Percentiles rank a stretch among this genome's conserved stretches.
These are phyloP conservation scores for Mucor irregularis DNA, from an alignment of 371 early-diverging fungal genomes.

Conservation along the genomic window DNA sequence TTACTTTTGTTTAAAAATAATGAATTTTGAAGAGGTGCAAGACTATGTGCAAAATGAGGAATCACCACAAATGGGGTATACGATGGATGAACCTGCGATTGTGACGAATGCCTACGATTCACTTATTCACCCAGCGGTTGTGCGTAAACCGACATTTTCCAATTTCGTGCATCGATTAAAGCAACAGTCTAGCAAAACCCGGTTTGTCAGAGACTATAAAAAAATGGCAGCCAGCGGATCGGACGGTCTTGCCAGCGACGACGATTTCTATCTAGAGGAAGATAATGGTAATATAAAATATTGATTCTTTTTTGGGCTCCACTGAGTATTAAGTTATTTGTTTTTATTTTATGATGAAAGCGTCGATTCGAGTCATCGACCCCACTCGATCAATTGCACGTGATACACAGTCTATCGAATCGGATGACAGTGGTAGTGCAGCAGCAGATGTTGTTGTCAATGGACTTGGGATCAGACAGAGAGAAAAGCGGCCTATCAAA, in stretches of 20 bases:
- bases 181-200: constrained; percentile 25
- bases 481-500: constrained; percentile 3
- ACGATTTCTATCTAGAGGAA: not conserved
- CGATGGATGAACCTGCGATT: not conserved
- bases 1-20: not conserved
- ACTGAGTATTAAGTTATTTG: not conserved
- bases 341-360: not conserved
- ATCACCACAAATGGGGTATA: not conserved
- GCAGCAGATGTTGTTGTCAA: not conserved
- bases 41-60: not conserved
- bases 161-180: constrained; percentile 15
- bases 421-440: not conserved
- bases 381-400: not conserved
- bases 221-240: constrained; percentile 5
- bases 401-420: not conserved
- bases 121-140: not conserved
- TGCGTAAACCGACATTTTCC: constrained; percentile 18
- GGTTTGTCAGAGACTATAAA: constrained; percentile 16
- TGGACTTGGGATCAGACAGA: not conserved
- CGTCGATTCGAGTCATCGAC: constrained; percentile 11
- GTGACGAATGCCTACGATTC: not conserved
- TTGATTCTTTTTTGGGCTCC: too few species aligned
- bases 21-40: constrained; percentile 15
- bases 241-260: not conserved
- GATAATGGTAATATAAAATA: constrained; percentile 6